Conservation (phyloP, 805 yeast species). For the Tetrapisispora nanseiensis region DNA sequence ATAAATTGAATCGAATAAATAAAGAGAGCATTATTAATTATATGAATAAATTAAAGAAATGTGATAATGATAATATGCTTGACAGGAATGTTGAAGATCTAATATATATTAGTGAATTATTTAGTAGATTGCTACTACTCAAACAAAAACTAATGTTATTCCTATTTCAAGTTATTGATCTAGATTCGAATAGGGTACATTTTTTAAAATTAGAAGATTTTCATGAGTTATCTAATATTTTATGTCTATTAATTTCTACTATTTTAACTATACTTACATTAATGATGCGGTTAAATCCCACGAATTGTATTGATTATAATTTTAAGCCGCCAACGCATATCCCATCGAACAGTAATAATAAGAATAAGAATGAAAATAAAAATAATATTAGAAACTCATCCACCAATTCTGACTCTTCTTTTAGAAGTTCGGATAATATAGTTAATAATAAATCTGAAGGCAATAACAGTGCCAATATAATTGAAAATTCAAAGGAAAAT, state of each 20-base stretch:
- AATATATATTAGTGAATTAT: slow-evolving; percentile 8
- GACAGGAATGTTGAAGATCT: not conserved
- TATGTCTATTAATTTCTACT: slow-evolving; percentile 18
- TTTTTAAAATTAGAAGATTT: slow-evolving; percentile 10
- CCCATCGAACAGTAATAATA: not conserved
- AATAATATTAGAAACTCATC: no score
- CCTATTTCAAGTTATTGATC: slow-evolving; percentile 12
- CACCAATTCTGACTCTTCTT: not conserved
- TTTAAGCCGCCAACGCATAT: slow-evolving; percentile 9
- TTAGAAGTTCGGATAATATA: no score
- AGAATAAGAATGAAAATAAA: no score
- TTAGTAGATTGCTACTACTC: slow-evolving; percentile 13
- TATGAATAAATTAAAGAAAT: not conserved
- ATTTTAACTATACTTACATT: slow-evolving; percentile 19
- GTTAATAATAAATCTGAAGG: not conserved
- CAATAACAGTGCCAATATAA: not conserved
- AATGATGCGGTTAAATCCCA: slow-evolving; percentile 22
- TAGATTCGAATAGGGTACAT: not conserved
- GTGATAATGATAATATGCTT: not conserved
- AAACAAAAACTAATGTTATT: slow-evolving; percentile 14
- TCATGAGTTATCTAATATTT: slow-evolving; percentile 10
- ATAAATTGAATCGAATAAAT: slow-evolving; percentile 4
- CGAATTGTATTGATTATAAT: slow-evolving; percentile 24
- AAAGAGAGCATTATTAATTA: not conserved
- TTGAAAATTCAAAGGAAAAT: not conserved